These are phyloP conservation scores for Colletotrichum sp. DNA, from an alignment of 2,329 filamentous ascomycete species.

Conservation along the genomic window DNA sequence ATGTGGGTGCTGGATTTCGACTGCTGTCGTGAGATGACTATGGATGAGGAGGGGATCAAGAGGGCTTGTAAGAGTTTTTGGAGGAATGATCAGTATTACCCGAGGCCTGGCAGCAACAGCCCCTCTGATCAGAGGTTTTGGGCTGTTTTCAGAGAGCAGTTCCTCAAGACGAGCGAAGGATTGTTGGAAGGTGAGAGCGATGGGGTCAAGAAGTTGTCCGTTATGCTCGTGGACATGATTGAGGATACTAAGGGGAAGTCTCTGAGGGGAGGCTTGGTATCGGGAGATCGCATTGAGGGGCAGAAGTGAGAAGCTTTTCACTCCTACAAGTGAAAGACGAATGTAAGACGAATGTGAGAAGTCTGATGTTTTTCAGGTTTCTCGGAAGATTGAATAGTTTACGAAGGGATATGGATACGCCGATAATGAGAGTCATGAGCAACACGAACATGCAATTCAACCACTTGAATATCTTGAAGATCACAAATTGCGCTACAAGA, in stretches of 20 bases:
- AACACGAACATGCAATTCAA: fast-evolving
- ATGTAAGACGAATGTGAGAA: background rate
- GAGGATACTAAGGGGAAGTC: background rate
- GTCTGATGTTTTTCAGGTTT: background rate
- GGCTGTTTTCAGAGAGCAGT: background rate
- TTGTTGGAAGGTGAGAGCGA: background rate
- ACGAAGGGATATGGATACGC: background rate
- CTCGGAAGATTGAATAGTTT: background rate
- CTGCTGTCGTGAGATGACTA: background rate
- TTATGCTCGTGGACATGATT: background rate
- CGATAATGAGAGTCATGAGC: background rate
- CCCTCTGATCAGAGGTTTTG: background rate
- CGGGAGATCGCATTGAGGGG: background rate
- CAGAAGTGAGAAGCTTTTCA: background rate
- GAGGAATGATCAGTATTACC: background rate
- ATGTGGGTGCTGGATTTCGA: background rate
- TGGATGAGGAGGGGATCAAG: background rate
- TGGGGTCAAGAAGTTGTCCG: background rate
- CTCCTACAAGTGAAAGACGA: background rate
- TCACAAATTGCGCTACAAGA: no score
- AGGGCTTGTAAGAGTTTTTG: background rate
- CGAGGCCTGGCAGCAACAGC: background rate
- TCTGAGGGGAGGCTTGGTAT: background rate
- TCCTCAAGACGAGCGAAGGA: background rate
- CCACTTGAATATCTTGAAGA: background rate